phyloP scores from a whole-genome alignment of 2,329 filamentous ascomycete genomes.

The Colletotrichum gigasporum region DNA sequence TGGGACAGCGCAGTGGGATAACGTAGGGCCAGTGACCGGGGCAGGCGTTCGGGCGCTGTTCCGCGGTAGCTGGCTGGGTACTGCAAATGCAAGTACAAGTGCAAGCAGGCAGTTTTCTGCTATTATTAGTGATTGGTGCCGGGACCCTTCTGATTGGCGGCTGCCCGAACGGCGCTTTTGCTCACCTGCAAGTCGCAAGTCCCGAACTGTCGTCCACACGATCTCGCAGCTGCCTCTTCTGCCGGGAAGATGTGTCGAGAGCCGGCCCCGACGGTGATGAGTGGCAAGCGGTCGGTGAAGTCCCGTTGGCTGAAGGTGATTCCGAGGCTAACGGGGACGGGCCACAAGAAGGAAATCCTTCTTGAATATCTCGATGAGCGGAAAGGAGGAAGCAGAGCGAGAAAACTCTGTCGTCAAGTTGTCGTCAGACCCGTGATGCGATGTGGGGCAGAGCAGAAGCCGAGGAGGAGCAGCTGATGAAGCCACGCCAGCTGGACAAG shows the following conservation, averaged over 20 bases:
- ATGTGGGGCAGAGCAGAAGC: neutral
- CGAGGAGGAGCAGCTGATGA: neutral
- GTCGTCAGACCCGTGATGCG: conserved; percentile 22
- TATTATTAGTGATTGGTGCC: conserved; percentile 43
- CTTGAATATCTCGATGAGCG: conserved; percentile 6
- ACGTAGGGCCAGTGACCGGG: conserved; percentile 17
- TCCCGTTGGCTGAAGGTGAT: conserved; percentile 6
- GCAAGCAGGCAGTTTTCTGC: too few relatives aligned
- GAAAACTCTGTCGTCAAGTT: conserved; percentile 1
- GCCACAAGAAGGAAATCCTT: neutral
- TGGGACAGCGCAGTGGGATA: neutral
- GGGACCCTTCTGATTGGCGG: conserved; percentile 37
- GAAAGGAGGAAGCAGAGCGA: conserved; percentile 17
- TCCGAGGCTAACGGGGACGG: conserved; percentile 2
- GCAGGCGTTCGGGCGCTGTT: conserved; percentile 22
- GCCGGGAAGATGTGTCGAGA: conserved; percentile 20
- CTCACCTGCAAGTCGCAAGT: conserved; percentile 25
- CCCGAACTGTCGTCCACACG: conserved; percentile 24
- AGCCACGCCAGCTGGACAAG: conserved; percentile 5
- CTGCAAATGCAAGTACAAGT: too few relatives aligned
- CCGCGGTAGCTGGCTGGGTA: too few relatives aligned
- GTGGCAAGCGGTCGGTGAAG: conserved; percentile 14
- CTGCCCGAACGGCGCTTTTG: conserved; percentile 17
- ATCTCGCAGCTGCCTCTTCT: conserved; percentile 19
- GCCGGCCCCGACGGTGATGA: neutral